A percentile compares a stretch with the other conserved stretches of the same genome.
Conservation (phyloP, 2,329 filamentous ascomycete genomes). For the Ascocoryne sarcoides region DNA sequence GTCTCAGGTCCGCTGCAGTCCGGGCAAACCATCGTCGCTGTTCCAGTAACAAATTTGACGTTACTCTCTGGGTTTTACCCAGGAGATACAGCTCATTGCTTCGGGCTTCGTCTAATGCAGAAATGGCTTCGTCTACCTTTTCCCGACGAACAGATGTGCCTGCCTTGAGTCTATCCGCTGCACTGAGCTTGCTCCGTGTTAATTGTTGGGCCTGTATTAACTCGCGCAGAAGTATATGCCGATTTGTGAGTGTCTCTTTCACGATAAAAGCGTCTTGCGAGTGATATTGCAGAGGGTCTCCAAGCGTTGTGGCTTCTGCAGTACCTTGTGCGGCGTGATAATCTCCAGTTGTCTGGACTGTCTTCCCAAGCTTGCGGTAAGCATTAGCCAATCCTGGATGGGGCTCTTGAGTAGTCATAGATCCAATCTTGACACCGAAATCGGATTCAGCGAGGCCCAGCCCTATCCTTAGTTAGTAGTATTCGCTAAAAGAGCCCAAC, state of each 20-base stretch:
- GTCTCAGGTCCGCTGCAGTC: slow-evolving; percentile 74
- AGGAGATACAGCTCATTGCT: slow-evolving; percentile 72
- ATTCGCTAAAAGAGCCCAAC: too few species aligned
- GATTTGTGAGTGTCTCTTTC: slow-evolving; percentile 95
- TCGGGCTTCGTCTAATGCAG: slow-evolving; percentile 77
- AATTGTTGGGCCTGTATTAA: slow-evolving; percentile 83
- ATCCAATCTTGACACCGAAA: slow-evolving; percentile 80
- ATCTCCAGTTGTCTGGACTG: slow-evolving; percentile 88
- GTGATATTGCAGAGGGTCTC: slow-evolving; percentile 89
- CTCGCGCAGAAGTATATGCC: slow-evolving; percentile 91
- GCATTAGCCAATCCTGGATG: slow-evolving; percentile 82
- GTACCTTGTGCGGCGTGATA: slow-evolving; percentile 95
- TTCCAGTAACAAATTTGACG: slow-evolving; percentile 78
- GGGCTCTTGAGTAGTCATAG: slow-evolving; percentile 82
- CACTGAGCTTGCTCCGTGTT: slow-evolving; percentile 72
- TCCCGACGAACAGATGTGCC: slow-evolving; percentile 81
- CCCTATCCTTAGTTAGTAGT: slow-evolving; percentile 48
- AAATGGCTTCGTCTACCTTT: slow-evolving; percentile 97
- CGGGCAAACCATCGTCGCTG: slow-evolving; percentile 85
- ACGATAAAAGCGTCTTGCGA: slow-evolving; percentile 95
- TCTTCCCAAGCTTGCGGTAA: slow-evolving; percentile 89
- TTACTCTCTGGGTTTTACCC: slow-evolving; percentile 82
- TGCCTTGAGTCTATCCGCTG: slow-evolving; percentile 80
- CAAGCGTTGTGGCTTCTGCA: slow-evolving; percentile 88
- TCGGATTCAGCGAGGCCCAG: slow-evolving; percentile 88